Conservation (phyloP, 2,329 filamentous ascomycete genomes). For the Alternaria sp. region DNA sequence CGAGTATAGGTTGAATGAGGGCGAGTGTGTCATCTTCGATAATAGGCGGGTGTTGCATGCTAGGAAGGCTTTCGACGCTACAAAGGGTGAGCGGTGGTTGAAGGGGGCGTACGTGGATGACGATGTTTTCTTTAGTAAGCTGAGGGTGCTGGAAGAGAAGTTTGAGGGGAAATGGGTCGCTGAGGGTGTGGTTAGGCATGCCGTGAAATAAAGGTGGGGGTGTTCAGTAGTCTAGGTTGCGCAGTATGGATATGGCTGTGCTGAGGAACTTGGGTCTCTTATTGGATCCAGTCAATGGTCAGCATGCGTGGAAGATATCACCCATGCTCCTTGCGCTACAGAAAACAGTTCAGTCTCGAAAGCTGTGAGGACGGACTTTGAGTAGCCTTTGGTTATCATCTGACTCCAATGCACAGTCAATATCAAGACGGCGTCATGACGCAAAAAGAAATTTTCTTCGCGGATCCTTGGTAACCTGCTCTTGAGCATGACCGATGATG, state of each 20-base stretch:
- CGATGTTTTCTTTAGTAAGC: conserved; percentile 63
- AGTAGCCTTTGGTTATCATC: not conserved
- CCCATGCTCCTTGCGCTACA: not conserved
- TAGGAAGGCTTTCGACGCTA: conserved; percentile 73
- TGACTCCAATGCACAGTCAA: not conserved
- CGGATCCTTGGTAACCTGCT: not conserved
- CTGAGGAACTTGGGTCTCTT: not conserved
- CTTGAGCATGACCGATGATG: not conserved
- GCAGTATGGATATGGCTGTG: not conserved
- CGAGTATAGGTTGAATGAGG: conserved; percentile 75
- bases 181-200: conserved; percentile 40
- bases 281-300: not conserved
- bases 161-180: conserved; percentile 41
- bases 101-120: conserved; percentile 82
- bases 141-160: conserved; percentile 52
- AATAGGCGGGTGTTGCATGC: conserved; percentile 88
- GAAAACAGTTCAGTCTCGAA: not conserved
- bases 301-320: not conserved
- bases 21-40: conserved; percentile 93
- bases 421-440: not conserved
- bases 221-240: not conserved
- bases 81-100: conserved; percentile 75
- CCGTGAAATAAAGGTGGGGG: not conserved
- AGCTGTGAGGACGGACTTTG: not conserved
- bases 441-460: no score